A percentile compares a stretch with the other conserved stretches of the same genome.
phyloP scores from a whole-genome alignment of 306 rosid species.

The Acacia confusa region DNA sequence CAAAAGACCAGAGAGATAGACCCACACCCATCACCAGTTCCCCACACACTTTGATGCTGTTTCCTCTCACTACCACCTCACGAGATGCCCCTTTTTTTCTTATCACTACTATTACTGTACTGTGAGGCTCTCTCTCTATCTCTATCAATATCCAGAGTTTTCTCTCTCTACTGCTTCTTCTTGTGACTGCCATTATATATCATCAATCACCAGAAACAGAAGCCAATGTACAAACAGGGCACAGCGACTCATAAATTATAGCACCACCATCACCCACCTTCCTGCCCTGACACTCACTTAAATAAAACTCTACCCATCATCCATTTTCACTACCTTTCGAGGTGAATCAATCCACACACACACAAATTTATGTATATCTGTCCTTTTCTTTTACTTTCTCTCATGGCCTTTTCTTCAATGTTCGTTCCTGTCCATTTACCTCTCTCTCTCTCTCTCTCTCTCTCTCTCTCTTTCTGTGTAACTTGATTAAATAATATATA shows the following conservation, averaged over 20 bases:
- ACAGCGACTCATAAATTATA: slow-evolving; percentile 44
- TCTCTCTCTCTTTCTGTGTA: too few species aligned
- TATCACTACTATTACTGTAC: neutral
- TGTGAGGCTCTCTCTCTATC: neutral
- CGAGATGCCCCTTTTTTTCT: neutral
- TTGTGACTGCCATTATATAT: slow-evolving; percentile 52
- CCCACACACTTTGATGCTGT: slow-evolving; percentile 44
- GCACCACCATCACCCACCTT: slow-evolving; percentile 42
- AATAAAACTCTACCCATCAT: slow-evolving; percentile 31
- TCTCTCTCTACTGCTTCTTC: slow-evolving; percentile 35
- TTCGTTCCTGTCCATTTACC: neutral
- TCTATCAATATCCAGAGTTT: neutral
- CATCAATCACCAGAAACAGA: slow-evolving; percentile 40
- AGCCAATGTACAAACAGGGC: slow-evolving; percentile 37
- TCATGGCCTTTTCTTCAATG: neutral
- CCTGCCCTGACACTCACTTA: slow-evolving; percentile 49
- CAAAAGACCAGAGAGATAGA: neutral
- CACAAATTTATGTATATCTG: neutral
- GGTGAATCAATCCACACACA: slow-evolving; percentile 4
- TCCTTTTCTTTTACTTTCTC: slow-evolving; percentile 11
- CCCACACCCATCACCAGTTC: slow-evolving; percentile 36
- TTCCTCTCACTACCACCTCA: slow-evolving; percentile 32
- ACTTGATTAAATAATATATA: neutral
- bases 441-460: neutral
- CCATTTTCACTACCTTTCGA: neutral